Evolutionary conservation across 495 filamentous ascomycete species (phyloP), one percentile per base, ranked within the genome.

Genomic region (Cryomyces minteri): DNA sequence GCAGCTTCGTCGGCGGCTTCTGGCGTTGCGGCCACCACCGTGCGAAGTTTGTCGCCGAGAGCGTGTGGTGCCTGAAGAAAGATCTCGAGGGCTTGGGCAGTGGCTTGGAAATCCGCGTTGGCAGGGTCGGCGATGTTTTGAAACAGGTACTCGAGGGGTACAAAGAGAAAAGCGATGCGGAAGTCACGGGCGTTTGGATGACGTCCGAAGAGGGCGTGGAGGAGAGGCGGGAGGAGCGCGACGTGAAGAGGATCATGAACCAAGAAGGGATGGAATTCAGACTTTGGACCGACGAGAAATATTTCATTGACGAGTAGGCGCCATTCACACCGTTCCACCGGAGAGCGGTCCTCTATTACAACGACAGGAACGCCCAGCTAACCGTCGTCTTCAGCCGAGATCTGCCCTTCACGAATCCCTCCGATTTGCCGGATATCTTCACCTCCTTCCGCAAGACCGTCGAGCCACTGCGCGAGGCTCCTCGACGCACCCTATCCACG

Each of bases 21-120:
- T 79, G 74, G 76, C 59, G 79, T 47, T 80, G 75, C 50, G 80
- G 80, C 1, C 74, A 69, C 14, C 73, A 81, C 51, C 71, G 81
- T 32, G 73, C 71, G 43, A 76, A 69, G 54, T 86, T 84, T 52
- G 48, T 81, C 14, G 76, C 73, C 0, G 71, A 84, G 54, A 69
- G 72, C 9, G 66, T 82, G 0, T 82, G 77, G 77, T 73, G 80
- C 57, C 30, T 84, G 45, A 81, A 81, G 49, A 53, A 64, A 28
- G 62, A 58, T 4, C 62, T 84, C 18, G 61, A 70, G 53, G 61
- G 60, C 4, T 46, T 77, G 0, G 73, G 67, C 0, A 77, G 70
- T 50, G 73, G 70, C 6, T 60, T 86, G 32, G 64, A 68, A 29
- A 67, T 84, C 31, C 66, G 80, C n/a, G 74, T 79, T 7, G 81